Evolutionary conservation across 176 grass and related monocot genomes (phyloP).

Genomic region (Hsuehochloa calcarea): DNA sequence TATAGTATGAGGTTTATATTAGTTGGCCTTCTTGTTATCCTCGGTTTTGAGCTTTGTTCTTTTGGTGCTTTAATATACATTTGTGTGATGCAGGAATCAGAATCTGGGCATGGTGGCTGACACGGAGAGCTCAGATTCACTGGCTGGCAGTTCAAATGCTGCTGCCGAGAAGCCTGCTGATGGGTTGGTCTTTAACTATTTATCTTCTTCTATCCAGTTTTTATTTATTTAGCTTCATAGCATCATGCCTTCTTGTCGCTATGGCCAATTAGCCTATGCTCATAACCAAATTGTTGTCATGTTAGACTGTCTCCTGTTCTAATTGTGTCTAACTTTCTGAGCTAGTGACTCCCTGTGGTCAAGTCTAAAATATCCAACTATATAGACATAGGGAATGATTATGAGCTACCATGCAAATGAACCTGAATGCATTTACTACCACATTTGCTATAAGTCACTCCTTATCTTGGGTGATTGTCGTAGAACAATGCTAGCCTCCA

Average conservation of each 20-base stretch:
- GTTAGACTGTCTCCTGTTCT: not conserved
- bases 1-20: not conserved
- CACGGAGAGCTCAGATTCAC: conserved; percentile 38
- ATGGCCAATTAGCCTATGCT: not conserved
- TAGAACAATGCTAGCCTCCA: conserved; percentile 2
- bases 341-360: not conserved
- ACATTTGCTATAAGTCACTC: not conserved
- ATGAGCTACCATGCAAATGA: conserved; percentile 5
- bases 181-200: conserved; percentile 35
- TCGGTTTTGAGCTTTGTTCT: not conserved
- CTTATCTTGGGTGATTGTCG: not conserved
- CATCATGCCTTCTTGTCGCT: not conserved
- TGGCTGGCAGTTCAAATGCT: conserved; percentile 34
- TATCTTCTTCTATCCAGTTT: not conserved
- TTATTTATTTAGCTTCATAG: not conserved
- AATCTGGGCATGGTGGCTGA: conserved; percentile 52
- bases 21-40: not conserved
- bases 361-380: not conserved
- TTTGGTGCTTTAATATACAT: not conserved
- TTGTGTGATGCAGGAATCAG: conserved; percentile 22
- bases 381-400: not conserved
- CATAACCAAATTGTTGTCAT: not conserved
- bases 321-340: not conserved
- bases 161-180: conserved; percentile 2
- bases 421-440: conserved; percentile 13